Base-by-base conservation (phyloP, 371 early-diverging fungal genomes). In the Zychaea mexicana region DNA sequence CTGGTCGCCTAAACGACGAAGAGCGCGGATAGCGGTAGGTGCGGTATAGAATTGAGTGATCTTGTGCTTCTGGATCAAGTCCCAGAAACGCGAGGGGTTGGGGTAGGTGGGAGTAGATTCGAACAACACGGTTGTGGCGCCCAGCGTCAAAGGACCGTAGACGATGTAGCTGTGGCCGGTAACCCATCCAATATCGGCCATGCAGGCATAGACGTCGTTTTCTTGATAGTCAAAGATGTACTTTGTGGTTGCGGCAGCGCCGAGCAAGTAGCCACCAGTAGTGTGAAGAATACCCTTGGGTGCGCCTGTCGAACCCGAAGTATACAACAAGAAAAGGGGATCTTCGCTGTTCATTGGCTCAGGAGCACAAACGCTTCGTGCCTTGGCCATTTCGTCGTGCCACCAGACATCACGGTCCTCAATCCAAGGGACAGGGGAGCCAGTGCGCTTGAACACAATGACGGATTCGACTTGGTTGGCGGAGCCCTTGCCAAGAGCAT, bases 1-100 rank as follows among this genome's bases (percentile, higher is more conserved):
- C 38, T 89, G 80, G 69, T 97, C 93, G 36, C 97, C 96, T 21
- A 92, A 72, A 24, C 94, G 88, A 59, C 94, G 88, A 46, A 99
- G 83, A 0, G 97, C 94, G 58, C 99, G 92, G 65, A 99, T 95
- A 42, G 97, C 97, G 9, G 99, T 99, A 26, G 99, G 99, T 0
- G 99, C 98, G 17, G 99, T 99, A 79, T 99, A 99, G 70, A 99
- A 93, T 72, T 98, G 98, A 10, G 98, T 98, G 68, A 99, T 83
- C 72, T 87, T 92, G 86, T 94, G 94, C 58, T 92, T 91, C 58
- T 92, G 94, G 26, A 96, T 88, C 49, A 90, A 62, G 52, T 92
- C 78, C 93, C 96, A 96, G 80, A 93, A 90, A 38, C 96, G 85
- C 21, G 85, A 85, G 12, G 93, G 87, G 57, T 85, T 86, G 27